Base-by-base conservation (phyloP, 2,329 filamentous ascomycete genomes). In the Trichoderma atroviride region DNA sequence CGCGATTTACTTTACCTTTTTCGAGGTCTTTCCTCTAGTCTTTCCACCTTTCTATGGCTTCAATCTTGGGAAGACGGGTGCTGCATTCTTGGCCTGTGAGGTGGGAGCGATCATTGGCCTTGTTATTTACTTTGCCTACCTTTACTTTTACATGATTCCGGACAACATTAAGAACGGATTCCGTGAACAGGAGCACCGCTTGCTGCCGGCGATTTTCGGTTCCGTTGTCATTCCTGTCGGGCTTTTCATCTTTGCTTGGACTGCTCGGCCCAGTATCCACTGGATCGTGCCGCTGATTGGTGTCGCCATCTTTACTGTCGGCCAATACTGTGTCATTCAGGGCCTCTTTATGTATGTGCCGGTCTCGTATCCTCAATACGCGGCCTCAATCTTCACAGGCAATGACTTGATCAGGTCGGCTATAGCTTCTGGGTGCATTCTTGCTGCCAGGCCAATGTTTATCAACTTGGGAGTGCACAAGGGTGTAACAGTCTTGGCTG, bases 1-100 rank as follows among this genome's bases (percentile, higher is more conserved):
- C 70, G 83, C 6, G 73, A 53, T 68, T 7, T 60, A 53, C 27
- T 67, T 35, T 11, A 37, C 40, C n/a, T 68, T 66, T 22, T 66
- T 58, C n/a, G 53, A 66, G 10, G 62, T 57, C 9, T 57, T 57
- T n/a, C 53, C 53, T 27, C 62, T 66, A 7, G 62, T 57, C 13
- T 66, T 57, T 4, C 62, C 53, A 10, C 35, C 53, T 50, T 66
- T 47, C 27, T 66, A 66, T 22, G 35, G 37, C 4, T 57, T 66
- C 14, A 57, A 57, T 9, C 52, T 68, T 24, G 64, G 64, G 11
- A n/a, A 68, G 33, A 68, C 43, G 4, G 64, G 64, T 5, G 29
- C 60, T 31, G 55, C 56, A n/a, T 59, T 60, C 4, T 40, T 56
- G 10, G 62, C 62, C 27, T 65, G 62, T 22, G 50, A 65, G 35